Evolutionary conservation across 2,329 filamentous ascomycete genomes (phyloP).

Genomic region (Simplicillium sp.): DNA sequence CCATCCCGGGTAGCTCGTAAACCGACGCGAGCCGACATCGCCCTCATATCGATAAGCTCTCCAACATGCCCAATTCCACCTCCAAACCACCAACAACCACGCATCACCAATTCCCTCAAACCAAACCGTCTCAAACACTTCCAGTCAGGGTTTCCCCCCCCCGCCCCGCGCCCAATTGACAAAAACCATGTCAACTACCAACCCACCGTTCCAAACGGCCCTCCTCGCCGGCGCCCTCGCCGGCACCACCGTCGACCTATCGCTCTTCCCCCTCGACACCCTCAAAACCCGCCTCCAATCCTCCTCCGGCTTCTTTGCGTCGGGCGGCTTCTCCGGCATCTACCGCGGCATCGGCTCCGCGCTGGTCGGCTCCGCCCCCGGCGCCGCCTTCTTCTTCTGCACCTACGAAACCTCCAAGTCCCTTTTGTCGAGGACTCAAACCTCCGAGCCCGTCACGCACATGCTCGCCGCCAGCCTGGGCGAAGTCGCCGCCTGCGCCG

Average conservation of each 20-base stretch:
- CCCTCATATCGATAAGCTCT: too few relatives aligned
- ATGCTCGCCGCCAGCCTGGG: constrained; percentile 81
- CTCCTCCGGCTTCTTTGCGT: constrained; percentile 63
- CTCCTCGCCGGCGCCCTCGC: constrained; percentile 79
- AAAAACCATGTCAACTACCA: constrained; percentile 10
- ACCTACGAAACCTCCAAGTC: constrained; percentile 75
- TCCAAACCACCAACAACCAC: too few relatives aligned
- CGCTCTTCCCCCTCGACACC: constrained; percentile 95
- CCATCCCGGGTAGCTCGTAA: too few relatives aligned
- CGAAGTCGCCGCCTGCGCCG: constrained; percentile 84
- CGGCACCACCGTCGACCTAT: constrained; percentile 92
- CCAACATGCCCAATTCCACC: too few relatives aligned
- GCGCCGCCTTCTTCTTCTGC: constrained; percentile 94
- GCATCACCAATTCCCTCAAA: too few relatives aligned
- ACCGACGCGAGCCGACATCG: too few relatives aligned
- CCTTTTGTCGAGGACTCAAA: constrained; percentile 27
- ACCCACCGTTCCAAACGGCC: constrained; percentile 46
- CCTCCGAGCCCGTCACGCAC: constrained; percentile 43
- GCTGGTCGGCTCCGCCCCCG: constrained; percentile 83
- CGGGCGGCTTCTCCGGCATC: constrained; percentile 82
- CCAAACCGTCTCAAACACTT: too few relatives aligned
- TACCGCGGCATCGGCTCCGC: constrained; percentile 89
- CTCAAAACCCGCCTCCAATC: constrained; percentile 97
- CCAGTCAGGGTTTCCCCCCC: too few relatives aligned
- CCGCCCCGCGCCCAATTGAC: too few relatives aligned